Percentiles rank a stretch among this genome's conserved stretches.
Evolutionary conservation across 306 rosid species (phyloP).

Genomic region (Cucumis cinereus): DNA sequence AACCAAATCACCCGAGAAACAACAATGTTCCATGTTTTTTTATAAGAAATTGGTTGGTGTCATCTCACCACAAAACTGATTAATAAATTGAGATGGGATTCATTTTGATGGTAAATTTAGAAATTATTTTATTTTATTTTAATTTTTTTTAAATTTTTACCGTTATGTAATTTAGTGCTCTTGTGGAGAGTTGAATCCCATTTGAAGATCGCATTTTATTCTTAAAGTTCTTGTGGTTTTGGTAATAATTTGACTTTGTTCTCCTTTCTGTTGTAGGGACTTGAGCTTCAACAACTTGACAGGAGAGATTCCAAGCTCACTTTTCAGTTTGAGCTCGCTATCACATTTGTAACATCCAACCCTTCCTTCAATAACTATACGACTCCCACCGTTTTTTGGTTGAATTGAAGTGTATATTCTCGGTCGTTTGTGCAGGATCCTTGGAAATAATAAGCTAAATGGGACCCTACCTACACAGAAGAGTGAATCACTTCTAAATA

Average conservation of each 20-base stretch:
- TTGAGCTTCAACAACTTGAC: constrained; percentile 76
- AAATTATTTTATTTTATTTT: background rate
- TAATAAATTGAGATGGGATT: background rate
- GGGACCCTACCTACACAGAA: constrained; percentile 45
- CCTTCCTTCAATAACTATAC: background rate
- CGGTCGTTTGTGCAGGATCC: constrained; percentile 33
- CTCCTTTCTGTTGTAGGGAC: constrained; percentile 38
- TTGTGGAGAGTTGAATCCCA: background rate
- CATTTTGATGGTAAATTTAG: background rate
- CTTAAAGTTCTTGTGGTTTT: background rate
- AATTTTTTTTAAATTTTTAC: background rate
- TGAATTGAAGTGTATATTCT: constrained; percentile 1
- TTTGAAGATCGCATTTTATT: background rate
- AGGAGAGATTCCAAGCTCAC: constrained; percentile 41
- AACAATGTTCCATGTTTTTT: background rate
- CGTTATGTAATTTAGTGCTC: background rate
- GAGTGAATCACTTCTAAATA: constrained; percentile 30
- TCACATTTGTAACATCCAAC: constrained; percentile 38
- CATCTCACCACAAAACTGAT: background rate
- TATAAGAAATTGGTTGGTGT: background rate
- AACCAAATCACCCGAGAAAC: background rate
- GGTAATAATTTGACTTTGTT: background rate
- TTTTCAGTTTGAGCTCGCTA: constrained; percentile 56
- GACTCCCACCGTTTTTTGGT: constrained; percentile 2
- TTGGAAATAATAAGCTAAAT: constrained; percentile 58